phyloP scores from a whole-genome alignment of 129 eudicot genomes.

The Artemisia annua region DNA sequence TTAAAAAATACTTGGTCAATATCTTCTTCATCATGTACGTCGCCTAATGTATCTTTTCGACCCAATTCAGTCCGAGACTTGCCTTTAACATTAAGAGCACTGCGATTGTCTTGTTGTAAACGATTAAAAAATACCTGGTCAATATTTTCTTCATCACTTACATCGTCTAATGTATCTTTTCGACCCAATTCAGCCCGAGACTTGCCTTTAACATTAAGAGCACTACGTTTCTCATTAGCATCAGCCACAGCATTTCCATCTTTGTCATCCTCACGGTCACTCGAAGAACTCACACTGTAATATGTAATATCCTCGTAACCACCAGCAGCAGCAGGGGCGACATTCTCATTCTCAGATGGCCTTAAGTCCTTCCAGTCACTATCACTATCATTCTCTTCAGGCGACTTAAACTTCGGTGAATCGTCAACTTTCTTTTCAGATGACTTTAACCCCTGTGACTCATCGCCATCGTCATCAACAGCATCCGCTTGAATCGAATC shows the following conservation, averaged over 20 bases:
- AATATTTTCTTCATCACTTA: slow-evolving; percentile 1
- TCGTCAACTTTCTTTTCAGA: slow-evolving; percentile 14
- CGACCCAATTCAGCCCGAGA: slow-evolving; percentile 3
- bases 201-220: neutral
- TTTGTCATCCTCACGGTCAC: slow-evolving; percentile 26
- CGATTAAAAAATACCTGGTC: too few relatives aligned
- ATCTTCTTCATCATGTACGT: slow-evolving; percentile 2
- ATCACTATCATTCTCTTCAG: slow-evolving; percentile 11
- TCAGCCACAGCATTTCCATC: slow-evolving; percentile 11
- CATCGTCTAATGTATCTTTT: neutral
- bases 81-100: neutral
- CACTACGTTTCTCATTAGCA: neutral
- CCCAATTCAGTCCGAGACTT: slow-evolving; percentile 1
- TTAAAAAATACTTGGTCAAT: too few relatives aligned
- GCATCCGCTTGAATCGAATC: slow-evolving; percentile 25
- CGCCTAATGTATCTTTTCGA: neutral
- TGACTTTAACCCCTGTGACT: slow-evolving; percentile 16
- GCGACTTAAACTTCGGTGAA: neutral
- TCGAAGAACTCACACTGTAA: slow-evolving; percentile 29
- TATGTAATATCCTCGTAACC: slow-evolving; percentile 4
- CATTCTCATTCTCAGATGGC: slow-evolving; percentile 24
- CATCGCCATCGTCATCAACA: slow-evolving; percentile 24
- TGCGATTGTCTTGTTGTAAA: too few relatives aligned
- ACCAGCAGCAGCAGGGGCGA: neutral
- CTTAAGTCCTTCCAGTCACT: slow-evolving; percentile 2